A percentile compares a stretch with the other conserved stretches of the same genome.
These are phyloP conservation scores for Sporobolomyces phaffii DNA, from an alignment of 768 basidiomycete species.

Conservation along the genomic window DNA sequence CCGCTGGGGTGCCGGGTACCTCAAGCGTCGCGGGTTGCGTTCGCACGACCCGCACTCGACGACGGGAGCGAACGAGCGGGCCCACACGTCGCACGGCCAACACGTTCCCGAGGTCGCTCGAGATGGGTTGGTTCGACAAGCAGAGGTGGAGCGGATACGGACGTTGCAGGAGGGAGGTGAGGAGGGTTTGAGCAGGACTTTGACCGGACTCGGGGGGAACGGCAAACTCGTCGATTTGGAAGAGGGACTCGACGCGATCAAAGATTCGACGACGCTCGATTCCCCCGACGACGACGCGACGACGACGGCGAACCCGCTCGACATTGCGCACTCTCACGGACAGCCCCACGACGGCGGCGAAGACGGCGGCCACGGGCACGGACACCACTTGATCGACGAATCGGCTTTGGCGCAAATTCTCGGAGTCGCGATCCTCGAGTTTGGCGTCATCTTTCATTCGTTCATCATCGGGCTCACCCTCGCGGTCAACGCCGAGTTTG, in stretches of 20 bases:
- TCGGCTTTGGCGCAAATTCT: slow-evolving; percentile 62
- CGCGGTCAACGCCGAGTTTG: slow-evolving; percentile 78
- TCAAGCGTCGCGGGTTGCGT: slow-evolving; percentile 61
- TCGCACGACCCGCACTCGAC: slow-evolving; percentile 60
- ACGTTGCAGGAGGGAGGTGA: background rate
- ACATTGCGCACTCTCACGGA: background rate
- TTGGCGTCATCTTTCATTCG: slow-evolving; percentile 81
- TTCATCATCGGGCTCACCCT: slow-evolving; percentile 51
- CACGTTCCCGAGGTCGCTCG: slow-evolving; percentile 26
- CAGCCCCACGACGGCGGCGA: slow-evolving; percentile 37
- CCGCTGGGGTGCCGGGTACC: slow-evolving; percentile 71
- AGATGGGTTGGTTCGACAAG: slow-evolving; percentile 4
- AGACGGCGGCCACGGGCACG: too few species aligned
- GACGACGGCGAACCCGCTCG: background rate
- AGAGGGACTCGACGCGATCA: background rate
- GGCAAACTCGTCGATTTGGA: background rate
- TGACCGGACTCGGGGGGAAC: background rate
- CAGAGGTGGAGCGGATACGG: background rate
- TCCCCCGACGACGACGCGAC: background rate
- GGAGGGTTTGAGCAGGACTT: background rate
- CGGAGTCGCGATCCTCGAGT: slow-evolving; percentile 86
- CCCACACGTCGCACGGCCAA: slow-evolving; percentile 20
- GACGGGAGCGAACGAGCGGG: slow-evolving; percentile 16
- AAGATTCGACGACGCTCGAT: background rate
- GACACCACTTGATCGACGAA: slow-evolving; percentile 29